Base-by-base conservation (phyloP, 2,329 filamentous ascomycete species). In the Pseudogymnoascus sp. region DNA sequence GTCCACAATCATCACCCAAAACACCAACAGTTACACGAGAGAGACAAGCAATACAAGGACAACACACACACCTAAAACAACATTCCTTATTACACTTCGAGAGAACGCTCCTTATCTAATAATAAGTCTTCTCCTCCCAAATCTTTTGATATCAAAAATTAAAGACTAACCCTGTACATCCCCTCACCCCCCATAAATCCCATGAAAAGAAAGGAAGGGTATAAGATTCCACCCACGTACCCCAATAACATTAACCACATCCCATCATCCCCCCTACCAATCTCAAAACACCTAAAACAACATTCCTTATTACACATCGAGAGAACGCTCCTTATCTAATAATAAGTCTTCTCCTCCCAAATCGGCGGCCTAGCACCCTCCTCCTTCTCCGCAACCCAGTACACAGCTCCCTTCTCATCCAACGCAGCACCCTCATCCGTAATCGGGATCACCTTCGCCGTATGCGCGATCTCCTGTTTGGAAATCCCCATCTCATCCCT, bases 371-470 rank as follows among this genome's bases (percentile, higher is more conserved):
- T 72, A 37, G 80, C 83, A 62, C 77, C 79, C 65, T 84, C 79
- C 50, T 59, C 25, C 25, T 36, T 36, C 50, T 59, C 50, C 10
- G 77, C 71, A 70, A 85, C 79, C 83, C 84, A 87, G 23, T 79
- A 74, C 65, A 88, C 77, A 67, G 84, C 84, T 73, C 87, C 87
- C 77, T 91, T 89, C 69, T 89, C 88, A 69, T 89, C 81, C 60
- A 93, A 76, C 60, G 77, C 82, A 50, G 89, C 89, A 16, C 87
- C 89, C 68, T 91, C 89, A 68, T 96, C 91, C 0, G 89, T 93
- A 67, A 96, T 93, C 1, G 87, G 84, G 31, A 91, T 89, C 34
- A 90, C 82, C 70, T 83, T 84, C 68, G 79, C 79, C 0, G 89
- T 89, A 69, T 95, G 89, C 11, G 80, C 80, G 62, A 95, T 81